These are phyloP conservation scores for Pseudogymnoascus pannorum DNA, from an alignment of 2,329 filamentous ascomycete species.

Conservation along the genomic window DNA sequence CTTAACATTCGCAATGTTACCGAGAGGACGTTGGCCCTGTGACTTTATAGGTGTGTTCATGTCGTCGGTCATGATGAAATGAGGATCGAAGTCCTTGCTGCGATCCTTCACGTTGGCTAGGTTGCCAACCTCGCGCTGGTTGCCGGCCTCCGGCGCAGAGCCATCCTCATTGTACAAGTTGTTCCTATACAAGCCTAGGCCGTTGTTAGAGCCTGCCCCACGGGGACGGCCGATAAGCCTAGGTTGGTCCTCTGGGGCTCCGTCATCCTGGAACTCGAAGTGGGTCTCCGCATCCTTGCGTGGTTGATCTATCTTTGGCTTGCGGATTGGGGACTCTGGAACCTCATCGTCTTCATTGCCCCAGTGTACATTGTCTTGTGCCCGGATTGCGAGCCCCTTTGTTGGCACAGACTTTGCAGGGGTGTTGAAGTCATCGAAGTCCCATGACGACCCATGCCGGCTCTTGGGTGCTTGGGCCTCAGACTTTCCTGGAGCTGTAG, in stretches of 20 bases:
- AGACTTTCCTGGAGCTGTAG: conserved; percentile 30
- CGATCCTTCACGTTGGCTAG: conserved; percentile 69
- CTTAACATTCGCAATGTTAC: conserved; percentile 57
- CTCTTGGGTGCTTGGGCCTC: conserved; percentile 30
- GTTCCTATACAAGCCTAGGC: conserved; percentile 69
- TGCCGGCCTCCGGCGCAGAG: conserved; percentile 16
- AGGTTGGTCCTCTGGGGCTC: conserved; percentile 44
- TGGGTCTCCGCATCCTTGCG: conserved; percentile 76
- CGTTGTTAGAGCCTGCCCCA: conserved; percentile 57
- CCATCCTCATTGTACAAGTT: conserved; percentile 59
- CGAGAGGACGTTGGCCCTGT: conserved; percentile 7
- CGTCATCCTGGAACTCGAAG: conserved; percentile 77
- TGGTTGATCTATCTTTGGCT: conserved; percentile 54
- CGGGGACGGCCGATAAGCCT: conserved; percentile 40
- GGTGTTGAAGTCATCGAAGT: conserved; percentile 80
- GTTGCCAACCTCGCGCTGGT: conserved; percentile 47
- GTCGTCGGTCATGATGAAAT: conserved; percentile 70
- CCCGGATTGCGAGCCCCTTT: conserved; percentile 44
- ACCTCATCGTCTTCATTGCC: conserved; percentile 61
- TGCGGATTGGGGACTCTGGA: conserved; percentile 49
- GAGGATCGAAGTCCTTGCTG: conserved; percentile 66
- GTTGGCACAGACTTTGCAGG: conserved; percentile 63
- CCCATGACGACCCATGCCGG: conserved; percentile 72
- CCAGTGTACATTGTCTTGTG: conserved; percentile 72
- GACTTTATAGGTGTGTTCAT: conserved; percentile 40